Evolutionary conservation across 768 basidiomycete species (phyloP), one percentile per base, ranked within the genome.

Genomic region (Tephrocybe sp.): DNA sequence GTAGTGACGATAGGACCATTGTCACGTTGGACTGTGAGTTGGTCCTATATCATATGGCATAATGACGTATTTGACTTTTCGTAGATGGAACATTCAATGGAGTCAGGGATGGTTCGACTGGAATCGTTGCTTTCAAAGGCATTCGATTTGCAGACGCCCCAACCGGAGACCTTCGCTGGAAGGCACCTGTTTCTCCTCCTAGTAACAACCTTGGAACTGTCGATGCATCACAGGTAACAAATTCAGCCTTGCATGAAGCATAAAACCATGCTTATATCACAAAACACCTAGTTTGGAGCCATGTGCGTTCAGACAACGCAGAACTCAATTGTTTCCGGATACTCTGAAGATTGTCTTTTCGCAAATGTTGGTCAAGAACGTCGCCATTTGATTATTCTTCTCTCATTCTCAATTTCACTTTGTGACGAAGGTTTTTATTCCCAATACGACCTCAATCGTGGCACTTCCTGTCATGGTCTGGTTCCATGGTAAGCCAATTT

Each of bases 91-190:
- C 69, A 1, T 73, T 74, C 46, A 63, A 58, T 3, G 72, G 74
- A 1, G 39, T 63, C 22, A 48, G 50, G 23, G 62, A 73, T 51
- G 51, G 56, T 6, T 58, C 61, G 3, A 65, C 62, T 19, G 65
- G 66, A 1, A 66, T 73, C 19, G 68, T 65, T 14, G 69, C 61
- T 17, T 76, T 70, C 55, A 58, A 56, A 5, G 76, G 75, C 4
- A 58, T 76, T 39, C 74, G 70, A 17, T 75, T 66, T 51, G 74
- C 74, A 22, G 74, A 77, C 48, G 61, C 75, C 14, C 74, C 76
- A 5, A 40, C 70, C 30, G 75, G 72, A 1, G 58, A 72, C 17
- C 64, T 72, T 33, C 68, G 73, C 19, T 76, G 71, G 71, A 59
- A 65, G 39, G 67, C 71, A 5, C 70, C 73, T 12, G 67, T 75